Evolutionary conservation across 306 rosid genomes (phyloP), one percentile per base, ranked within the genome.

Genomic region (Sicyos edulis): DNA sequence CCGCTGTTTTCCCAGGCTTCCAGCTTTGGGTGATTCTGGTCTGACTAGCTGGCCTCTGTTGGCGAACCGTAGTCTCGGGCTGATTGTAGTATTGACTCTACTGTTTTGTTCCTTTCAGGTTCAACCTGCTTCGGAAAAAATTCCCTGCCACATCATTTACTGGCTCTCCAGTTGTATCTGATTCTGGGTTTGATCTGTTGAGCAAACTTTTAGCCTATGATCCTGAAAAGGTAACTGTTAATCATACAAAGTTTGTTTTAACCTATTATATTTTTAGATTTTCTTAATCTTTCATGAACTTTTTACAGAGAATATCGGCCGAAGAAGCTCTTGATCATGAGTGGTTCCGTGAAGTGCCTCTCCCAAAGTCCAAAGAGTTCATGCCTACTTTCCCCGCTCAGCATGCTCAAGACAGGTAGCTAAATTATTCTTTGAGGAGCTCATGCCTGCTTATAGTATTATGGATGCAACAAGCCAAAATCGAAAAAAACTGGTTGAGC

Each of bases 1-100:
- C 91, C 86, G 77, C 96, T 90, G 90, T 90, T 90, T 92, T 90
- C 95, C 92, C 97, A 90, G 98, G 98, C 98, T 90, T 90, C 97
- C 95, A 86, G 89, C 96, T 90, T 84, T 93, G 90, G 95, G 97
- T 93, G 98, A 88, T 87, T 88, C 92, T 88, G 88, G 85, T 86
- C 86, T 83, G 88, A 87, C 95, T 88, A 83, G 83, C 95, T 87
- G 95, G 91, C 91, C 90, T 83, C 83, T 74, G 69, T 79, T 87
- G 96, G 92, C 85, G 93, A 87, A 74, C 45, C 82, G 68, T 85
- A 74, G 78, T 88, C 85, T 56, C 69, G 62, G 65, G 67, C 77
- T 73, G 75, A 60, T 65, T 81, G 69, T 69, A 84, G 68, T 82
- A 87, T 88, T 87, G 82, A 95, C 86, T 19, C 13, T 50, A 42